Base-by-base conservation (phyloP, 306 rosid genomes). In the Acmispon strigosus region DNA sequence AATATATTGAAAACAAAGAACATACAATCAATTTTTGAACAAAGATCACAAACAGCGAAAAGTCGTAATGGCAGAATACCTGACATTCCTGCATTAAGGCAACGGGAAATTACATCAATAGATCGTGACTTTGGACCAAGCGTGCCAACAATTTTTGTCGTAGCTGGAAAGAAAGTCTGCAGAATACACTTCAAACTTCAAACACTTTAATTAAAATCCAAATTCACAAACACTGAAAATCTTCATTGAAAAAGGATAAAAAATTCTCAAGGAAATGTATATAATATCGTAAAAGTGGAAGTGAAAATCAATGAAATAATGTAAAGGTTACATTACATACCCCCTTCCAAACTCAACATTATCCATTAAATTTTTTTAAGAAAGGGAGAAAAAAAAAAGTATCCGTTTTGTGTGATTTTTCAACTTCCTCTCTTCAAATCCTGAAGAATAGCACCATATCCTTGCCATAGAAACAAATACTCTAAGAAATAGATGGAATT, bases 71-170 rank as follows among this genome's bases (percentile, higher is more conserved):
- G 50, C 57, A 66, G 9, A 47, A 50, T 86, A 91, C 97, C 97
- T 63, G 96, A 86, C 97, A 91, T 89, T 82, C 97, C 97, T n/a
- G 97, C 84, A 54, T 82, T 47, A 41, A 91, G 89, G 76, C 97
- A 89, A 36, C 65, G 83, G 1, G 96, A 83, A 56, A 91, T 91
- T 44, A 59, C 79, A 27, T 91, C 90, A 17, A 89, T 79, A 4
- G 97, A 89, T 59, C 89, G 74, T 7, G 97, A 91, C 48, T 81
- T 87, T 12, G 88, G 83, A 77, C 97, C 97, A 17, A 91, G 97
- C 34, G 97, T 91, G 41, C 97, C 97, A 18, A 91, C 86, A 76
- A 89, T 91, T 84, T 84, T 91, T 27, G 97, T 89, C 96, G 87
- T 84, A 36, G 97, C 92, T 27, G 96, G 89, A 81, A 84, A 89